Evolutionary conservation across 345 rosid species (phyloP).

Genomic region (Sisymbrium altissimum): DNA sequence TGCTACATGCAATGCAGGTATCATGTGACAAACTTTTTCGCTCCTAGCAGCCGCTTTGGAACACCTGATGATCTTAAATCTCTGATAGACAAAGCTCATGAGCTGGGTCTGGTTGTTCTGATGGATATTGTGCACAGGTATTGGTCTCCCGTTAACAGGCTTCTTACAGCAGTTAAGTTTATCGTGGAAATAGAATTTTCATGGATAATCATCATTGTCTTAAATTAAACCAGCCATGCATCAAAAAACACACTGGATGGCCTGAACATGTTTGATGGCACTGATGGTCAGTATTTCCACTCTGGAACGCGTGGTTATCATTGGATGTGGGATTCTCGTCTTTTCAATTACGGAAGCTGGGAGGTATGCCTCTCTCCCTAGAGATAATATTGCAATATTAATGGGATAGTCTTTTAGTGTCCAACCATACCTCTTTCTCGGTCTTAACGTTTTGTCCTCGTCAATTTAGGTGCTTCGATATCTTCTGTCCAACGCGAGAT

Average conservation of each 20-base stretch:
- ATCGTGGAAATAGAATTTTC: neutral
- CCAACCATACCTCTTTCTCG: neutral
- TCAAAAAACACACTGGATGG: conserved; percentile 93
- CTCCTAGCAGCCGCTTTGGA: conserved; percentile 97
- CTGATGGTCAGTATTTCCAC: conserved; percentile 89
- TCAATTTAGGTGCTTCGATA: conserved; percentile 66
- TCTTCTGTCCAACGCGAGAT: conserved; percentile 94
- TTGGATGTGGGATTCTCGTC: conserved; percentile 99
- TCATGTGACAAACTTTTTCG: conserved; percentile 91
- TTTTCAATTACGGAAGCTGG: conserved; percentile 97
- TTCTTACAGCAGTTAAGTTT: conserved; percentile 3
- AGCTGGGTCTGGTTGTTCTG: conserved; percentile 86
- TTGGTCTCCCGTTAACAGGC: neutral
- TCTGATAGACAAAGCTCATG: conserved; percentile 91
- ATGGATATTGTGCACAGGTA: conserved; percentile 99
- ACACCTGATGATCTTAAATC: conserved; percentile 98
- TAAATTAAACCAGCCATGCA: conserved; percentile 61
- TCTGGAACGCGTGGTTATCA: conserved; percentile 83
- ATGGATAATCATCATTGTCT: conserved; percentile 2
- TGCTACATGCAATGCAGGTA: conserved; percentile 59
- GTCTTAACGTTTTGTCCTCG: neutral
- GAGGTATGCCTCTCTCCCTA: conserved; percentile 54
- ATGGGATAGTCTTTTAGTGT: conserved; percentile 2
- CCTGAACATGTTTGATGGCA: conserved; percentile 94
- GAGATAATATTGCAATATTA: conserved; percentile 1